Conservation (phyloP, 2,329 filamentous ascomycete genomes). For the Scedosporium minutisporum region DNA sequence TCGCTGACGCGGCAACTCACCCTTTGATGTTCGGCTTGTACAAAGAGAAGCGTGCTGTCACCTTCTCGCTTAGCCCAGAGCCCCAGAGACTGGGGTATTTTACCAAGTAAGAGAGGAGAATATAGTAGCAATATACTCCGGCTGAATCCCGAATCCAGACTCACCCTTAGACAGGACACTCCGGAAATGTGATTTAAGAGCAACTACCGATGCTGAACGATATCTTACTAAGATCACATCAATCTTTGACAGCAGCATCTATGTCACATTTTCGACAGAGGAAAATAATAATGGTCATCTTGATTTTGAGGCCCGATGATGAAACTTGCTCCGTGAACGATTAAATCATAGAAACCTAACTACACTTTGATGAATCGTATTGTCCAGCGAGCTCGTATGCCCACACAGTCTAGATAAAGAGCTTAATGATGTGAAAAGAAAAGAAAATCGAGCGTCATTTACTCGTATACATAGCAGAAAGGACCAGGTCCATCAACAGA, state of each 20-base stretch:
- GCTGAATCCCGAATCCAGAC: neutral
- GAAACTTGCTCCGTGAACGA: neutral
- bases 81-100: neutral
- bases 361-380: too few relatives aligned
- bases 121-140: neutral
- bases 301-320: too few relatives aligned
- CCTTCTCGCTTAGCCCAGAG: neutral
- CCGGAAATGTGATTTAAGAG: neutral
- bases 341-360: neutral
- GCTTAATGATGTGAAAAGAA: neutral
- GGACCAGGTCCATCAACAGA: constrained; percentile 19
- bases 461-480: constrained; percentile 23
- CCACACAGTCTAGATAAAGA: neutral
- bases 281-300: too few relatives aligned
- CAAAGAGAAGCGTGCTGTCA: neutral
- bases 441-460: neutral
- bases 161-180: too few relatives aligned
- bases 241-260: neutral
- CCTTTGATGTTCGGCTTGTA: neutral
- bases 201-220: neutral
- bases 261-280: too few relatives aligned
- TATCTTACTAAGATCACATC: neutral
- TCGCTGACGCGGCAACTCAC: constrained; percentile 21
- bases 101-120: neutral
- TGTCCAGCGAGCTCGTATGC: neutral